phyloP scores from a whole-genome alignment of 306 rosid genomes.

The Prunus armeniaca region DNA sequence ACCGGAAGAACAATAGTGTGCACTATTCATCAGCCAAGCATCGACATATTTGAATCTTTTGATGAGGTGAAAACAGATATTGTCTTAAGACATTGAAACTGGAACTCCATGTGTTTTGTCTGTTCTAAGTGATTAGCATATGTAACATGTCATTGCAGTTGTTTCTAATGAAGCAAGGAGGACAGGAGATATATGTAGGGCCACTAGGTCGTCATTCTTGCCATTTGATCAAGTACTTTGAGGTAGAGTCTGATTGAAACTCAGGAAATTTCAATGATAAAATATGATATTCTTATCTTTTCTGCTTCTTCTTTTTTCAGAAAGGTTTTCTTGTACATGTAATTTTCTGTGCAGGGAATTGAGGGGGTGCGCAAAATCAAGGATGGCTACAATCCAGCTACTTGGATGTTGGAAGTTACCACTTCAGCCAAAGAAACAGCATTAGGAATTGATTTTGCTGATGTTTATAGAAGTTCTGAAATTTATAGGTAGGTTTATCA shows the following conservation, averaged over 20 bases:
- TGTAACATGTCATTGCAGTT: slow-evolving; percentile 17
- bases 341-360: neutral
- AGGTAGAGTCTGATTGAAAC: neutral
- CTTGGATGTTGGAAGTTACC: slow-evolving; percentile 24
- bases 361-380: slow-evolving; percentile 6
- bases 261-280: neutral
- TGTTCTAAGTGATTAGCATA: neutral
- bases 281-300: neutral
- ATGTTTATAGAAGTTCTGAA: slow-evolving; percentile 13
- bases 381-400: slow-evolving; percentile 22
- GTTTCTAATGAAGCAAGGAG: slow-evolving; percentile 19
- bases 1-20: slow-evolving; percentile 69
- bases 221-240: slow-evolving; percentile 20
- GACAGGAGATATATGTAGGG: slow-evolving; percentile 13
- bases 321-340: neutral
- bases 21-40: slow-evolving; percentile 71
- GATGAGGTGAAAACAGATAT: slow-evolving; percentile 43
- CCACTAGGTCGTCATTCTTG: slow-evolving; percentile 15
- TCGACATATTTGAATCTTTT: slow-evolving; percentile 61
- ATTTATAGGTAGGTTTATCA: neutral
- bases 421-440: slow-evolving; percentile 9
- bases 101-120: neutral
- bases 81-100: neutral
- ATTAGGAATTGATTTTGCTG: slow-evolving; percentile 11
- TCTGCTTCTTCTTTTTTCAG: too few species aligned